Percentiles rank a stretch among this genome's conserved stretches.
phyloP scores from a whole-genome alignment of 208 protist species.

The Porcisia deanei region DNA sequence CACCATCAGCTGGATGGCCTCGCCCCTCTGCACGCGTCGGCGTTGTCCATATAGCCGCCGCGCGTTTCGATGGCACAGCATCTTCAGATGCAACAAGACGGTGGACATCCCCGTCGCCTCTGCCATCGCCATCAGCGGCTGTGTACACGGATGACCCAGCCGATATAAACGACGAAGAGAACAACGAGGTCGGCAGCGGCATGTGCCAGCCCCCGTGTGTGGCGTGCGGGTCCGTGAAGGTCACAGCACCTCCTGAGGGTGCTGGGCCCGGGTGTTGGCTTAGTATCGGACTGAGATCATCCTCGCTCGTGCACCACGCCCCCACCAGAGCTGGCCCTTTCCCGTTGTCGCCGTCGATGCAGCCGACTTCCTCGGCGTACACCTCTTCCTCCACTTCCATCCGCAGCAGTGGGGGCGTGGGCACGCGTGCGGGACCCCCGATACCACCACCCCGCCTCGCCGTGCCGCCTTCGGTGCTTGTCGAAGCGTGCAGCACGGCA shows the following conservation, averaged over 20 bases:
- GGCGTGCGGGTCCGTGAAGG: background rate
- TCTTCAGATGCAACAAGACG: too few relatives aligned
- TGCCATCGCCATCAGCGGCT: background rate
- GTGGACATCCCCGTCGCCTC: background rate
- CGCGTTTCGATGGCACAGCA: background rate
- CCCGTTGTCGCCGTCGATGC: conserved; percentile 1
- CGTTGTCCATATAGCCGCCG: background rate
- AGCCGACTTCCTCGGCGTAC: background rate
- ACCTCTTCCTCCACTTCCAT: background rate
- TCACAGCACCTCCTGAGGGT: background rate
- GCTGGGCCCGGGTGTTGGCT: background rate
- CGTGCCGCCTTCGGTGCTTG: background rate
- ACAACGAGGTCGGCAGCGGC: background rate
- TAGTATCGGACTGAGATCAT: conserved; percentile 11
- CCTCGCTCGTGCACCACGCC: conserved; percentile 26
- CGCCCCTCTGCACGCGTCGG: background rate
- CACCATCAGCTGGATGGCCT: background rate
- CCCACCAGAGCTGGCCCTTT: conserved; percentile 11
- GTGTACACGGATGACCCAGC: background rate
- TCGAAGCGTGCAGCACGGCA: conserved; percentile 15
- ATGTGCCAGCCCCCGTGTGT: background rate
- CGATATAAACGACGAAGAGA: conserved; percentile 10
- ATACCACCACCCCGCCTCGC: background rate
- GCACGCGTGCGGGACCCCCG: background rate
- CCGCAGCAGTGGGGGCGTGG: background rate